Base-by-base conservation (phyloP, 768 basidiomycete species). In the Macrocybe gigantea region DNA sequence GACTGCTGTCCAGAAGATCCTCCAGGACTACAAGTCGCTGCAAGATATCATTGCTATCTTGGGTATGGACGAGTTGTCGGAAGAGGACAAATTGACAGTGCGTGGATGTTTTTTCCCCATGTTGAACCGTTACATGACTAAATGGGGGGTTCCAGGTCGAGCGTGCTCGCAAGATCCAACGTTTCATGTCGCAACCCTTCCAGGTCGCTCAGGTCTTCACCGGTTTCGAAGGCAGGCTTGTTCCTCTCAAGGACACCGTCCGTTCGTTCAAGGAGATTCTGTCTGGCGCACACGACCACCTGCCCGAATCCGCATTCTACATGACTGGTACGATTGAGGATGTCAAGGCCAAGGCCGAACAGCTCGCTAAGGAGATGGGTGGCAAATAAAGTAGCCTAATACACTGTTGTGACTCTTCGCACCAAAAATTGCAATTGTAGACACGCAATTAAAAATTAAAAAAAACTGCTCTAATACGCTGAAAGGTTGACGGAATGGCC, bases 131-230 rank as follows among this genome's bases (percentile, higher is more conserved):
- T 22, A 22, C 22, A 22, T 41, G 30, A 31, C 38, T 42, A 12
- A 45, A 31, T 39, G 13, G 43, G 31, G 31, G 50, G n/a, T 35
- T 38, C 7, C 49, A 88, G 85, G 93, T 96, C 74, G 90, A 94
- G 75, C 93, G 93, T 70, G 94, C 93, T 54, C 91, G 93, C 69
- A 96, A 96, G 78, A 93, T 97, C 63, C 93, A 92, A 68, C 88
- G 93, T 77, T 97, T 98, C 90, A 98, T 99, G 96, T 97, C 93
- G 58, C 94, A 99, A 75, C 96, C 96, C 54, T 99, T 99, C 93
- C 89, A 91, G 67, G 95, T 97, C 67, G 96, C 94, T 49, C 93
- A 97, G 77, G 93, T 96, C 71, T 97, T 98, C 83, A 98, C 95
- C 64, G 95, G 95, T 78, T 94, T 91, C 63, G 94, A 96, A 78